Percentiles rank a stretch among this genome's conserved stretches.
Conservation (phyloP, 1,139 yeast species). For the Protomyces inundatus region DNA sequence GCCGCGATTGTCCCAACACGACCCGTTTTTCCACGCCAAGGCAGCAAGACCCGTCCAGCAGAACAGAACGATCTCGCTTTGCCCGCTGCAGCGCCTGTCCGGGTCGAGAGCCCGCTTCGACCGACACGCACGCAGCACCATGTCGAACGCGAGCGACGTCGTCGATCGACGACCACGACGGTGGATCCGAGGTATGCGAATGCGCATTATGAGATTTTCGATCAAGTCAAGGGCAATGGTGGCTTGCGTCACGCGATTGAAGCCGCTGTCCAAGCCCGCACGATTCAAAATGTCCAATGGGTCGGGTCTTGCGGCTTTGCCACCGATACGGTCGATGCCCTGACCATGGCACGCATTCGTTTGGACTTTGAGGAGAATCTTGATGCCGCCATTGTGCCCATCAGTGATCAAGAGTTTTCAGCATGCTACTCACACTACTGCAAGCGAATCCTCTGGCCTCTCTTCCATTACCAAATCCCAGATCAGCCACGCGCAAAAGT, state of each 20-base stretch:
- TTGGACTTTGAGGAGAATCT: slow-evolving; percentile 34
- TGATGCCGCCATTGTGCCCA: slow-evolving; percentile 14
- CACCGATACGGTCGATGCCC: slow-evolving; percentile 65
- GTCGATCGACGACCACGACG: slow-evolving; percentile 1
- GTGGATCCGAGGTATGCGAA: slow-evolving; percentile 46
- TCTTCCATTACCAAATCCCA: slow-evolving; percentile 92
- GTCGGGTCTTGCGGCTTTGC: slow-evolving; percentile 72
- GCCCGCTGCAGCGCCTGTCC: background rate
- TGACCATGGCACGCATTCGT: slow-evolving; percentile 42
- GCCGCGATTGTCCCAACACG: slow-evolving; percentile 10
- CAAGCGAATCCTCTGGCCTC: slow-evolving; percentile 93
- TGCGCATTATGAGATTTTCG: slow-evolving; percentile 71
- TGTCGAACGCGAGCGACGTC: background rate
- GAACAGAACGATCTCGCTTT: background rate
- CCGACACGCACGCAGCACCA: background rate
- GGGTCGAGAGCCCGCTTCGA: slow-evolving; percentile 2
- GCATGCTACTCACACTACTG: slow-evolving; percentile 24
- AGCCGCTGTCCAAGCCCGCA: slow-evolving; percentile 50
- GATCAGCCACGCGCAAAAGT: slow-evolving; percentile 92
- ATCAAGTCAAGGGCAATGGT: slow-evolving; percentile 75
- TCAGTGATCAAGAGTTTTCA: slow-evolving; percentile 14
- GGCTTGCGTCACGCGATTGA: slow-evolving; percentile 82
- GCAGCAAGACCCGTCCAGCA: slow-evolving; percentile 17
- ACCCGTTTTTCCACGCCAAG: slow-evolving; percentile 4
- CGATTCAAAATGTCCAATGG: slow-evolving; percentile 57